These are phyloP conservation scores for Saccharomycopsis capsularis DNA, from an alignment of 805 yeast species.

Conservation along the genomic window DNA sequence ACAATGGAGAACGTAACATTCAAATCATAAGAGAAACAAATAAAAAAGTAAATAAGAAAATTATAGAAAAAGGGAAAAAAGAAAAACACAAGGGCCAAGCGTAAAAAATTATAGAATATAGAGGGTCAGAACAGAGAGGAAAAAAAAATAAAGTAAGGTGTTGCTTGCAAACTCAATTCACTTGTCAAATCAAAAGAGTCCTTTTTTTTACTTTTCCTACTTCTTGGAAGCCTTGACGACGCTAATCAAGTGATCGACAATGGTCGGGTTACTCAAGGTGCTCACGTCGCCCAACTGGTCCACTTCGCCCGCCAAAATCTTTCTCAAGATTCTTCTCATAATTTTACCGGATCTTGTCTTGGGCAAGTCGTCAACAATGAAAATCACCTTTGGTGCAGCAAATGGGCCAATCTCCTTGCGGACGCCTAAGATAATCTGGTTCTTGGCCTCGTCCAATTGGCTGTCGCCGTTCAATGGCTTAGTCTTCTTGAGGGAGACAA, in stretches of 20 bases:
- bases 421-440: slow-evolving; percentile 60
- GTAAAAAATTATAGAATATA: no score
- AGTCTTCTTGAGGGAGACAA: slow-evolving; percentile 52
- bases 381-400: slow-evolving; percentile 74
- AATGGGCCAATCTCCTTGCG: slow-evolving; percentile 79
- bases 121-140: no score
- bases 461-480: slow-evolving; percentile 27
- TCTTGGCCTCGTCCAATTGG: slow-evolving; percentile 49
- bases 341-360: slow-evolving; percentile 84
- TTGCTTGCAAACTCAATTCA: no score
- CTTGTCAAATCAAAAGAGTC: no score
- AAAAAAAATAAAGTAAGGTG: no score
- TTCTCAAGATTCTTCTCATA: slow-evolving; percentile 80
- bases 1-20: background rate
- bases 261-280: slow-evolving; percentile 69
- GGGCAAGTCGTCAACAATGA: slow-evolving; percentile 71
- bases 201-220: no score
- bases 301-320: slow-evolving; percentile 66
- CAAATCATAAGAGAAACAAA: background rate
- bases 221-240: slow-evolving; percentile 29
- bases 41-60: no score
- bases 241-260: slow-evolving; percentile 59
- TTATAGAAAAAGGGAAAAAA: no score
- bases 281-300: slow-evolving; percentile 77
- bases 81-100: no score